Evolutionary conservation across 805 yeast species (phyloP), one percentile per base, ranked within the genome.

Genomic region (Vanderwaltozyma verrucispora): DNA sequence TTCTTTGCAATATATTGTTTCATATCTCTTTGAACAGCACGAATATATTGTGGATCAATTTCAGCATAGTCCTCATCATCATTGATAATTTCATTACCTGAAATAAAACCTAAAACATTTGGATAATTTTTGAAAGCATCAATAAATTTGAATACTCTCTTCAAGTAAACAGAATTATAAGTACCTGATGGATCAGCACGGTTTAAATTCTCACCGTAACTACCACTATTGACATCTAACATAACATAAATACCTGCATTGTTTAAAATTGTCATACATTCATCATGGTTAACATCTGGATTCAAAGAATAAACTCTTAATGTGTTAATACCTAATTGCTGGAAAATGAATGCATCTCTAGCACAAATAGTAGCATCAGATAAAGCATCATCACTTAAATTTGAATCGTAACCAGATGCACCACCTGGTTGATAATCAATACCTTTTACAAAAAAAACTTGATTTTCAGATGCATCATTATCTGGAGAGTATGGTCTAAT

Each of bases 401-500:
- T 28, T 3, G 60, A 35, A 35, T 48, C 48, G 36, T 57, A 65
- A 13, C 62, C 67, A 1, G 94, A 82, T 0, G 95, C 79, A 2
- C 96, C 96, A 45, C 96, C 96, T 0, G 89, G 94, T 62, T 85
- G 94, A 60, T 88, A 88, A 60, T 86, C 96, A 29, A 88, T 75
- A 44, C 96, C 96, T 43, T 83, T 74, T 39, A 87, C 67, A 59
- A 79, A 80, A 57, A 85, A 88, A 8, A 83, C 80, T 32, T 70
- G 68, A 25, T 65, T 65, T 24, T 63, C 64, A 5, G 56, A 42
- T 12, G 67, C 61, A 36, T 62, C 60, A 35, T 54, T 54, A 17
- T 43, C 49, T 13, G 48, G 43, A 6, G 68, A 49, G 30, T 68
- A 61, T 17, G 83, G 80, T 46, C 69, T 62, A 50, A 79, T 73